Base-by-base conservation (phyloP, 2,329 filamentous ascomycete species). In the Hypoxylon sp. region DNA sequence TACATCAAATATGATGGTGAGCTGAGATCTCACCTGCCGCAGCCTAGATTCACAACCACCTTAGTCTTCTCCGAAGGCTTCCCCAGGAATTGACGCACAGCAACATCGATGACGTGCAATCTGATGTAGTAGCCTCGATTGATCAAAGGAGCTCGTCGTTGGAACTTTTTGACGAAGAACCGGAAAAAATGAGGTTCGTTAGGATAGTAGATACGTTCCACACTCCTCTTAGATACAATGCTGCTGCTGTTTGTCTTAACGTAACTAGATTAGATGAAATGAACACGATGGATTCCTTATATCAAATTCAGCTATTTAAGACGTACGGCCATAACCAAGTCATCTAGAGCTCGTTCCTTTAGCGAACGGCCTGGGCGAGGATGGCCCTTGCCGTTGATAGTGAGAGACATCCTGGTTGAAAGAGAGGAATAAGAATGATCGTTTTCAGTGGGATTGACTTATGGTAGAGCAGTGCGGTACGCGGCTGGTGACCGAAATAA, bases 111-210 rank as follows among this genome's bases (percentile, higher is more conserved):
- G 14, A 92, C 91, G 77, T 92, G 91, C 84, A 97, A 91, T 31
- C 94, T 89, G 39, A 98, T 82, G 88, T 93, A 94, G 76, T 97
- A 97, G 53, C 94, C 93, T 50, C 94, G 88, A 79, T 97, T 97
- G 76, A 97, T 96, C 57, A 97, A 84, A 0, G 95, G 94, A n/a
- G 93, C 90, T 52, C 94, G 86, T 67, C 94, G 86, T 79, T 94
- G 90, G 73, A 92, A 92, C 78, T 94, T 97, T 73, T 88, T 90
- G 35, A 97, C 93, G 79, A 98, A 98, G 77, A 93, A 91, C 51
- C 92, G 91, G 74, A 96, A 95, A 82, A 93, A 97, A 78, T 97
- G 92, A 29, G 92, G 88, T 75, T 97, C 90, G 68, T 88, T 75
- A 14, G 91, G 86, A 76, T 92, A 91, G 79, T 98, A 98, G 13